These are phyloP conservation scores for Magnaporthales sp. DNA, from an alignment of 2,329 filamentous ascomycete species.

Conservation along the genomic window DNA sequence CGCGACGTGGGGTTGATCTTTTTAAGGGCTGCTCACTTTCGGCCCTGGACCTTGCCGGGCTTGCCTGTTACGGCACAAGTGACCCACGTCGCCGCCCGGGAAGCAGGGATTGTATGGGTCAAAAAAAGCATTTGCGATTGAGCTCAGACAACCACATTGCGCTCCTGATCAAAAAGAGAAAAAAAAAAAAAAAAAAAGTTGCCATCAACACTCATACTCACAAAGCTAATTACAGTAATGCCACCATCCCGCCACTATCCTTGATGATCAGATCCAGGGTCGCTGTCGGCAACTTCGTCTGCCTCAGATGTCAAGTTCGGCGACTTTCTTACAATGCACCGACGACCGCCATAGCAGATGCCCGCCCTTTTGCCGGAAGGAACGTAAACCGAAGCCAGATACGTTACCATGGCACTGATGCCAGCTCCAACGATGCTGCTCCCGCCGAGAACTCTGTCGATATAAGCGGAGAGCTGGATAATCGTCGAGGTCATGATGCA, in stretches of 20 bases:
- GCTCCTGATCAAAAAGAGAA: not conserved
- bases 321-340: not conserved
- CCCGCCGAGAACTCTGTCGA: not conserved
- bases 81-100: not conserved
- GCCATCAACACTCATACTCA: not conserved
- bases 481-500: not conserved
- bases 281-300: constrained; percentile 8
- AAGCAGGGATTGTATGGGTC: not conserved
- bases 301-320: constrained; percentile 9
- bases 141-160: not conserved
- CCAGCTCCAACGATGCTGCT: not conserved
- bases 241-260: not conserved
- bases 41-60: not conserved
- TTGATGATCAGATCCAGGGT: constrained; percentile 4
- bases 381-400: not conserved
- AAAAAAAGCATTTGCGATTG: not conserved
- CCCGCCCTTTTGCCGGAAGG: not conserved
- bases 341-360: not conserved
- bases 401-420: not conserved
- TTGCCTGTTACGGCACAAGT: not conserved
- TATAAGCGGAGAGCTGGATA: not conserved
- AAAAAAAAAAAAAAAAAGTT: not conserved
- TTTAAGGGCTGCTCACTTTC: not conserved
- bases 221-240: not conserved
- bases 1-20: not conserved